Evolutionary conservation across 2,329 filamentous ascomycete genomes (phyloP).

Genomic region (Hymenoscyphus linearis): DNA sequence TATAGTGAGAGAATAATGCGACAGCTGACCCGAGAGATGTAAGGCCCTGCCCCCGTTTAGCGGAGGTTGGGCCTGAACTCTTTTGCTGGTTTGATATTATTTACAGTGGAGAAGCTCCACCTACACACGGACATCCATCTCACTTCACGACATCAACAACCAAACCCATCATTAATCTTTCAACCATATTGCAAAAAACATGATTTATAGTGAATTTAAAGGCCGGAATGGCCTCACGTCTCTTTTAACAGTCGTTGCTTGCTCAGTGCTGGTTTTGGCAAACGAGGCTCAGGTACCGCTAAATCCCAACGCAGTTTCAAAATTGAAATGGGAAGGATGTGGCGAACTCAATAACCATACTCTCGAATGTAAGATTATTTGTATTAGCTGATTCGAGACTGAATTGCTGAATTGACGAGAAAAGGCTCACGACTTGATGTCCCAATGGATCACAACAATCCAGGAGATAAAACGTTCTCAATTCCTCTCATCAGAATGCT

Average conservation of each 20-base stretch:
- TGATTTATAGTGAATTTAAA: not conserved
- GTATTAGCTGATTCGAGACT: not conserved
- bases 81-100: too few relatives aligned
- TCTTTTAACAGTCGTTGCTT: not conserved
- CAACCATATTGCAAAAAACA: not conserved
- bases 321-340: slow-evolving; percentile 14
- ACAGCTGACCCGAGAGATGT: too few relatives aligned
- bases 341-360: slow-evolving; percentile 15
- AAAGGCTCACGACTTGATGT: slow-evolving; percentile 29
- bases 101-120: not conserved
- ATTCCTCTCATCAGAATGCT: slow-evolving; percentile 43
- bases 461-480: slow-evolving; percentile 37
- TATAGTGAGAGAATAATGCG: too few relatives aligned
- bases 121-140: too few relatives aligned
- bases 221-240: not conserved
- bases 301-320: not conserved
- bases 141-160: not conserved
- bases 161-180: not conserved
- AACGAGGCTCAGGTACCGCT: slow-evolving; percentile 2
- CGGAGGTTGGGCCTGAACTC: too few relatives aligned
- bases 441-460: slow-evolving; percentile 40
- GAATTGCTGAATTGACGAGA: slow-evolving; percentile 3
- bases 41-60: too few relatives aligned
- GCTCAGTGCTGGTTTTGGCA: not conserved
- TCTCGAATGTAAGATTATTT: slow-evolving; percentile 11